Evolutionary conservation across 352 stramenopile genomes (phyloP).

Genomic region (Blastocystis sp.): DNA sequence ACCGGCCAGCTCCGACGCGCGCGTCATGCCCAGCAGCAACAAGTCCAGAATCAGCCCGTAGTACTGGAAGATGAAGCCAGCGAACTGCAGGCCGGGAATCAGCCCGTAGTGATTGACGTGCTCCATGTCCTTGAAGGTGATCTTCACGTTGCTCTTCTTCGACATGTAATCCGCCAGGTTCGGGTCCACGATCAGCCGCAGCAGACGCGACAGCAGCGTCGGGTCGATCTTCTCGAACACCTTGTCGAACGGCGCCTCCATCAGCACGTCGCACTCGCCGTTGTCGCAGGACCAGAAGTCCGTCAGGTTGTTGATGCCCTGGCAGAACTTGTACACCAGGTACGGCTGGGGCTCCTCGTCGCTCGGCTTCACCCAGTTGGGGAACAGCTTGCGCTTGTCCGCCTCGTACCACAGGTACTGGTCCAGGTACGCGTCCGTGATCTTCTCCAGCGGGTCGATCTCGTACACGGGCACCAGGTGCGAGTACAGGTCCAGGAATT

Average conservation of each 20-base stretch:
- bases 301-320: slow-evolving; percentile 98
- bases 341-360: slow-evolving; percentile 96
- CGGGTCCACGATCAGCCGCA: slow-evolving; percentile 97
- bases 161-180: slow-evolving; percentile 99
- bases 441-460: slow-evolving; percentile 98
- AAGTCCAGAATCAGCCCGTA: slow-evolving; percentile 98
- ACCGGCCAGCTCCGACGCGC: slow-evolving; percentile 94
- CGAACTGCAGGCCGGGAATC: slow-evolving; percentile 95
- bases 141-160: slow-evolving; percentile 98
- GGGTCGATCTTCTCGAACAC: slow-evolving; percentile 99
- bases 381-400: slow-evolving; percentile 98
- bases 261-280: slow-evolving; percentile 96
- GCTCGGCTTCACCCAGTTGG: slow-evolving; percentile 97
- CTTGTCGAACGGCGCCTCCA: slow-evolving; percentile 97
- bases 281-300: slow-evolving; percentile 94
- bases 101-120: slow-evolving; percentile 99
- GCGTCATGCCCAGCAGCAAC: slow-evolving; percentile 91
- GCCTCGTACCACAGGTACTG: slow-evolving; percentile 99
- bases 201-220: slow-evolving; percentile 93
- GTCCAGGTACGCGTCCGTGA: slow-evolving; percentile 95
- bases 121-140: slow-evolving; percentile 98
- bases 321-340: slow-evolving; percentile 99
- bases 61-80: slow-evolving; percentile 95
- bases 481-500: slow-evolving; percentile 99
- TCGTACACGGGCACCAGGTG: slow-evolving; percentile 97